Conservation (phyloP, 1,139 yeast species). For the Nadsonia starkeyi-henricii region DNA sequence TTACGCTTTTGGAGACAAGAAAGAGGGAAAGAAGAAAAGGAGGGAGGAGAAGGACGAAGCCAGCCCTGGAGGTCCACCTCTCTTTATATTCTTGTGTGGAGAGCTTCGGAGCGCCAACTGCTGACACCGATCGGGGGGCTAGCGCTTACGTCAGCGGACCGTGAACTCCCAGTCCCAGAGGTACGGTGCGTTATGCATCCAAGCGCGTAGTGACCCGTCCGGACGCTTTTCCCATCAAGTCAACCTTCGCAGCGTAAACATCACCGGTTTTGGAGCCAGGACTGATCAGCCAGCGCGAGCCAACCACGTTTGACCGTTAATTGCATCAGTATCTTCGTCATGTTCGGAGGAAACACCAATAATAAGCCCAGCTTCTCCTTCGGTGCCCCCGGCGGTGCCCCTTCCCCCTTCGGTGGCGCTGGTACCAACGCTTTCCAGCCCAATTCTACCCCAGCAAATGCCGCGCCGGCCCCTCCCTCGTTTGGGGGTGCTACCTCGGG, state of each 20-base stretch:
- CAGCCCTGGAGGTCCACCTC: background rate
- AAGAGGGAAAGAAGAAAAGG: background rate
- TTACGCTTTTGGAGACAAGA: background rate
- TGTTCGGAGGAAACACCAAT: background rate
- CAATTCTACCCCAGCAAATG: no score
- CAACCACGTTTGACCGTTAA: no score
- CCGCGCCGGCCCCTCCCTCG: conserved; percentile 1
- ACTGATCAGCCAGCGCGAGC: no score
- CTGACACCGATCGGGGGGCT: background rate
- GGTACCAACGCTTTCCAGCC: no score
- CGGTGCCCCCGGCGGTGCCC: no score
- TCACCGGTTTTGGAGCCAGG: no score
- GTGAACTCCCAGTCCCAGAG: background rate
- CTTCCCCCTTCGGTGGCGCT: no score
- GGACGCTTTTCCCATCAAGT: no score
- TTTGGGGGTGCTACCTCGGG: conserved; percentile 7
- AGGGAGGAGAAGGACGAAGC: background rate
- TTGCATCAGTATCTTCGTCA: background rate
- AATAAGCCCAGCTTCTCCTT: no score
- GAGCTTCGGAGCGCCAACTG: background rate
- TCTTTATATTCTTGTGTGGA: background rate
- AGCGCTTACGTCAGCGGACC: background rate
- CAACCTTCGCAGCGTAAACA: no score
- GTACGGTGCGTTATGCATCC: background rate
- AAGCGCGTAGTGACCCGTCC: no score